Evolutionary conservation across 768 basidiomycete species (phyloP).

Genomic region (Xerocomellus amylosporus): DNA sequence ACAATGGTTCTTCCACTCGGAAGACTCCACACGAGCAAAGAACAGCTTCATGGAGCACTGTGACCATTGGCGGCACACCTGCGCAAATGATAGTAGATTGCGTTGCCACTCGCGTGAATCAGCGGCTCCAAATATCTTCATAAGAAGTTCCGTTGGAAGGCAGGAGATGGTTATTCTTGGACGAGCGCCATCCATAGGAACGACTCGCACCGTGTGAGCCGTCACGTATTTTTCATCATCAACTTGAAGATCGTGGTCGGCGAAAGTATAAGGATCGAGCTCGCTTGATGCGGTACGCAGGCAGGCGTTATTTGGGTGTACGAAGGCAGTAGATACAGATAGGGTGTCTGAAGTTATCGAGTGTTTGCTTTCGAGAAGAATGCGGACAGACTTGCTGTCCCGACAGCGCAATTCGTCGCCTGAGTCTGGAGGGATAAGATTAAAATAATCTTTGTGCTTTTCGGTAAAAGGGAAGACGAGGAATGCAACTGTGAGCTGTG

Average conservation of each 20-base stretch:
- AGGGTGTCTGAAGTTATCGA: too few species aligned
- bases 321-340: too few species aligned
- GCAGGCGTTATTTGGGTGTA: too few species aligned
- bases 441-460: too few species aligned
- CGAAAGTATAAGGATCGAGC: too few species aligned
- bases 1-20: not conserved
- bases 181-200: not conserved
- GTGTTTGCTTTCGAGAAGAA: too few species aligned
- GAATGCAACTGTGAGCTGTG: not conserved
- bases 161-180: not conserved
- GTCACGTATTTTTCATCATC: too few species aligned
- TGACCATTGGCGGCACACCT: conserved; percentile 10
- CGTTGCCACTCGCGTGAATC: conserved; percentile 1
- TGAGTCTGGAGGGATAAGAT: not conserved
- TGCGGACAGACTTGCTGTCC: too few species aligned
- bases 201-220: not conserved
- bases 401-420: not conserved
- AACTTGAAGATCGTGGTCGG: too few species aligned
- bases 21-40: not conserved
- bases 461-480: not conserved
- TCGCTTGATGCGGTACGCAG: too few species aligned
- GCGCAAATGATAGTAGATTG: conserved; percentile 4
- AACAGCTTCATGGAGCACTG: not conserved
- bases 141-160: conserved; percentile 1
- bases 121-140: not conserved